Evolutionary conservation across 805 yeast species (phyloP).

Genomic region (Yamadazyma akitaensis): DNA sequence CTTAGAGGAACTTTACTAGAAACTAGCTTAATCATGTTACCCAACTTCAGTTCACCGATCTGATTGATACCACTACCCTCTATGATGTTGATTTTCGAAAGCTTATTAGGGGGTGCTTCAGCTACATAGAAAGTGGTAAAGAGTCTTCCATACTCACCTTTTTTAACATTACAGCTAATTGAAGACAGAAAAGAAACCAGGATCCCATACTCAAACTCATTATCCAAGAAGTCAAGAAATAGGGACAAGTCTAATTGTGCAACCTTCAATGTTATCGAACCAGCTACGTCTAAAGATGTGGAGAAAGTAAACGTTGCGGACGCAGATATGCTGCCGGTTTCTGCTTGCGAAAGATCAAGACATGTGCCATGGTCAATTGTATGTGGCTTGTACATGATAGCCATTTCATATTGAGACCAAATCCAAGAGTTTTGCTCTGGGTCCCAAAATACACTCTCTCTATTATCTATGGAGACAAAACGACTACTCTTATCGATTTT

Average conservation of each 20-base stretch:
- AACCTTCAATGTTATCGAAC: constrained; percentile 2
- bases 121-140: constrained; percentile 14
- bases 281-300: constrained; percentile 1
- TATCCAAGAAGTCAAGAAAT: constrained; percentile 5
- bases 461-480: neutral
- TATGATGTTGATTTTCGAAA: neutral
- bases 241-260: constrained; percentile 5
- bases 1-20: constrained; percentile 3
- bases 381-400: neutral
- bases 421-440: constrained; percentile 5
- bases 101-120: constrained; percentile 12
- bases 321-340: constrained; percentile 6
- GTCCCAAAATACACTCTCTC: constrained; percentile 5
- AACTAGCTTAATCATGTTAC: neutral
- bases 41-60: neutral
- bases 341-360: constrained; percentile 8
- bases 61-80: neutral
- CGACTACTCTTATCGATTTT: neutral
- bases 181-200: neutral
- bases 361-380: constrained; percentile 6
- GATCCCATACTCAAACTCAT: neutral
- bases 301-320: neutral
- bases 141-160: constrained; percentile 17
- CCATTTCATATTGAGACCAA: neutral
- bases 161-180: constrained; percentile 14